Evolutionary conservation across 371 early-diverging fungal species (phyloP).

Genomic region (Cokeromyces recurvatus): DNA sequence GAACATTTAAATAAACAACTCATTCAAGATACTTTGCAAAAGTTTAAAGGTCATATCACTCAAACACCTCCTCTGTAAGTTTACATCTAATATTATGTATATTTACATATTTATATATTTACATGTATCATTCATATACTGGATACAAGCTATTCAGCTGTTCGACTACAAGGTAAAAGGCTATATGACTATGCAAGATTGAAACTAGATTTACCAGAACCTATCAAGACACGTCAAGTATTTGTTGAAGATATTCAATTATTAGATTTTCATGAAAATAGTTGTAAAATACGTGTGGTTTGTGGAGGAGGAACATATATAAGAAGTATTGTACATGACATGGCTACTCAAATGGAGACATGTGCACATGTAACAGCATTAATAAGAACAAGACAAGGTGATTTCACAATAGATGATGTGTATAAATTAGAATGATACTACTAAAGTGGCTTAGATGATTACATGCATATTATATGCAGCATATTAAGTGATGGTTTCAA

Average conservation of each 20-base stretch:
- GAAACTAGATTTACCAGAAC: conserved; percentile 25
- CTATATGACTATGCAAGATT: conserved; percentile 49
- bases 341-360: conserved; percentile 32
- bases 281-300: conserved; percentile 18
- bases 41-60: conserved; percentile 33
- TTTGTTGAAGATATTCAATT: conserved; percentile 24
- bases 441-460: no score
- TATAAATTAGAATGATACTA: conserved; percentile 6
- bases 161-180: conserved; percentile 43
- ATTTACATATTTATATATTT: no score
- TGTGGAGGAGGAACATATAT: conserved; percentile 51
- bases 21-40: conserved; percentile 18
- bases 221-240: conserved; percentile 29
- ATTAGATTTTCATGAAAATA: conserved; percentile 10
- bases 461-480: no score
- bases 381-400: conserved; percentile 38
- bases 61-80: conserved; percentile 52
- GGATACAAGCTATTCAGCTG: conserved; percentile 51
- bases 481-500: no score
- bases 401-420: conserved; percentile 11
- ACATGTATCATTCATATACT: no score
- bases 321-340: conserved; percentile 44
- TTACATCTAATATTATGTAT: background rate
- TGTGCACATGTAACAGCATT: conserved; percentile 44
- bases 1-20: conserved; percentile 22